A percentile compares a stretch with the other conserved stretches of the same genome.
Evolutionary conservation across 2,329 filamentous ascomycete genomes (phyloP).

Genomic region (Fusarium sp.): DNA sequence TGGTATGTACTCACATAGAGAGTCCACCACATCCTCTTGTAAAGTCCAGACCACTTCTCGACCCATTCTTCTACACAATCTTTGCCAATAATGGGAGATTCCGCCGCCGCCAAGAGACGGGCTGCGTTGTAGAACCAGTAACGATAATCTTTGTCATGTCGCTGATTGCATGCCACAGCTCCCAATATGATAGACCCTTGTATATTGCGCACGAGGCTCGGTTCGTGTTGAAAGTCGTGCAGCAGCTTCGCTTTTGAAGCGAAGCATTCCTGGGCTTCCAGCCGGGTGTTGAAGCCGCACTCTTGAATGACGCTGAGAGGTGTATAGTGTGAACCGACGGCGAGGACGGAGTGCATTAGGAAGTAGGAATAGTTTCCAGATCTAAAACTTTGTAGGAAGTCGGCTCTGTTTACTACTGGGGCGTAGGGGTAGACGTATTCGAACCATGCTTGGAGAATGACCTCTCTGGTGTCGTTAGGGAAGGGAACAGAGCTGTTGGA

Average conservation of each 20-base stretch:
- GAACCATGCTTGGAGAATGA: conserved; percentile 31
- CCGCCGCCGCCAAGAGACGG: conserved; percentile 18
- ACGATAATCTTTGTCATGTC: conserved; percentile 31
- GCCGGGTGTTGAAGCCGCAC: conserved; percentile 28
- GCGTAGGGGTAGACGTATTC: conserved; percentile 30
- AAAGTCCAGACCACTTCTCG: not conserved
- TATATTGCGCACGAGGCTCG: conserved; percentile 10
- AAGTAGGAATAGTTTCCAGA: conserved; percentile 29
- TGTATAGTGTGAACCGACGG: conserved; percentile 3
- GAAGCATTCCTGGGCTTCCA: conserved; percentile 26
- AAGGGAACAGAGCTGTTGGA: not conserved
- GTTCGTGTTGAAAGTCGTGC: conserved; percentile 38
- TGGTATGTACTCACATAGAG: conserved; percentile 24
- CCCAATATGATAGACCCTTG: conserved; percentile 36
- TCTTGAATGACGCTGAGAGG: conserved; percentile 18
- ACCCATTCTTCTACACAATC: conserved; percentile 1
- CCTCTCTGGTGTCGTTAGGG: conserved; percentile 17
- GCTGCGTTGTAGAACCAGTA: conserved; percentile 42
- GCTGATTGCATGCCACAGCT: conserved; percentile 25
- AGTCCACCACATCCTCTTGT: conserved; percentile 39
- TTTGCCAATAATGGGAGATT: not conserved
- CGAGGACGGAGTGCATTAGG: conserved; percentile 20
- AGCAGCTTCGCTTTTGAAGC: conserved; percentile 38
- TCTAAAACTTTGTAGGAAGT: conserved; percentile 24
- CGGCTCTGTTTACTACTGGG: conserved; percentile 19